A percentile compares a stretch with the other conserved stretches of the same genome.
These are phyloP conservation scores for Melastoma malabathricum DNA, from an alignment of 345 rosid genomes.

Conservation along the genomic window DNA sequence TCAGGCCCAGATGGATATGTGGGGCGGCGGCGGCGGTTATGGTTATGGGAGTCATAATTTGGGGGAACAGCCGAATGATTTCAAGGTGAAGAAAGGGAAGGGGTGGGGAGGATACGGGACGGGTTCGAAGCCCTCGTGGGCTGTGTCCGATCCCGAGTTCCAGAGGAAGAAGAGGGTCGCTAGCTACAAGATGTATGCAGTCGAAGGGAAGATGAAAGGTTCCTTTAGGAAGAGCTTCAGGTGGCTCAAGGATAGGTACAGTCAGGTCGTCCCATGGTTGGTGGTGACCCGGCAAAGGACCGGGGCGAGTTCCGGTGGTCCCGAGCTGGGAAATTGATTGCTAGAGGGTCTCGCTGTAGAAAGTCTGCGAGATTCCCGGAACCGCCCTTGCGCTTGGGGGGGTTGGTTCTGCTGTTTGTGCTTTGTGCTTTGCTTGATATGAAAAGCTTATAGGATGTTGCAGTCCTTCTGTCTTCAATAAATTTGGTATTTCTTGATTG, in stretches of 20 bases:
- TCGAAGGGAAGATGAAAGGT: conserved; percentile 79
- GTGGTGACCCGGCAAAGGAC: conserved; percentile 29
- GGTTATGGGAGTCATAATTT: conserved; percentile 9
- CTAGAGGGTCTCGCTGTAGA: no score
- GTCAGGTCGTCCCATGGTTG: conserved; percentile 63
- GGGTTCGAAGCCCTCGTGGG: conserved; percentile 49
- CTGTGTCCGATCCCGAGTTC: conserved; percentile 59
- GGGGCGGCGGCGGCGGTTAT: conserved; percentile 5
- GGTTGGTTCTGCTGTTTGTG: no score
- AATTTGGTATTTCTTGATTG: no score
- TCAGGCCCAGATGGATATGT: conserved; percentile 37
- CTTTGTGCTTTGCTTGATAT: no score
- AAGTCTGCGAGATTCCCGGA: no score
- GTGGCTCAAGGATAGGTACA: conserved; percentile 77
- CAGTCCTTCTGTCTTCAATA: no score
- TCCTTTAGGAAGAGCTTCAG: conserved; percentile 75
- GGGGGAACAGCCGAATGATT: conserved; percentile 9
- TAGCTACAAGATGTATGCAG: conserved; percentile 74
- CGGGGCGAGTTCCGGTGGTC: no score
- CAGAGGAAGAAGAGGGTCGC: conserved; percentile 96
- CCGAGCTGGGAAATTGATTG: no score
- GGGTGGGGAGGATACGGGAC: conserved; percentile 20
- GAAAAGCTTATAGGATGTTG: no score
- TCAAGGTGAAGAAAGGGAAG: conserved; percentile 45
- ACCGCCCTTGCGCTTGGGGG: no score